phyloP scores from a whole-genome alignment of 2,329 filamentous ascomycete genomes.

The Paecilomyces formosus region DNA sequence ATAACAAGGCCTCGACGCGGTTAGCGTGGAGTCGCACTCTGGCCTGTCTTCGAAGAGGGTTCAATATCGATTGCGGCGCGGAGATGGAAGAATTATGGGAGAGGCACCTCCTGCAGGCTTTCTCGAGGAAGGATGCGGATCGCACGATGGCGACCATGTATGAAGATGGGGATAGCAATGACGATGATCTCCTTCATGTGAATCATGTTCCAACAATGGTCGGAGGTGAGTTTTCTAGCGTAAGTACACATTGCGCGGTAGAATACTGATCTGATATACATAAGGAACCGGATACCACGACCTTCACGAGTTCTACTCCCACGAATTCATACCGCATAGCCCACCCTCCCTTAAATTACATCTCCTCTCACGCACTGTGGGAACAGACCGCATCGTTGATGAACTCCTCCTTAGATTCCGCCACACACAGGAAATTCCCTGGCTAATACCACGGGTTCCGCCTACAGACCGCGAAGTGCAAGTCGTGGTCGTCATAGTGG shows the following conservation, averaged over 20 bases:
- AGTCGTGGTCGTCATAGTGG: constrained; percentile 46
- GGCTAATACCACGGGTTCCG: constrained; percentile 49
- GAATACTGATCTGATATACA: neutral
- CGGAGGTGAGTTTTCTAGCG: constrained; percentile 21
- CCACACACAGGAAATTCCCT: constrained; percentile 47
- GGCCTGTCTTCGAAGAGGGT: constrained; percentile 50
- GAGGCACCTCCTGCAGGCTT: constrained; percentile 22
- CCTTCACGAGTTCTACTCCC: constrained; percentile 42
- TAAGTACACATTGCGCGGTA: neutral
- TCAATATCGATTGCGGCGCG: constrained; percentile 32
- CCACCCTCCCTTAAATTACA: constrained; percentile 42
- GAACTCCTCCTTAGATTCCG: constrained; percentile 49
- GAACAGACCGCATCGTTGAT: constrained; percentile 50
- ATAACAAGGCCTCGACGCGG: constrained; percentile 52
- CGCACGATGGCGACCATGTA: constrained; percentile 14
- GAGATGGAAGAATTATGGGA: constrained; percentile 35
- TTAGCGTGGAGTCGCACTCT: constrained; percentile 61
- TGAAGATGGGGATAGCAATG: neutral
- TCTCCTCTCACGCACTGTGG: constrained; percentile 49
- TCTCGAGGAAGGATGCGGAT: constrained; percentile 11
- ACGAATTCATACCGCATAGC: constrained; percentile 45
- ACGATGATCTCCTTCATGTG: constrained; percentile 17
- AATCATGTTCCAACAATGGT: constrained; percentile 28
- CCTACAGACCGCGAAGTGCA: constrained; percentile 49
- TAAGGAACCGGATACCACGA: constrained; percentile 3